phyloP scores from a whole-genome alignment of 768 basidiomycete species.

The Panellus pusillus region DNA sequence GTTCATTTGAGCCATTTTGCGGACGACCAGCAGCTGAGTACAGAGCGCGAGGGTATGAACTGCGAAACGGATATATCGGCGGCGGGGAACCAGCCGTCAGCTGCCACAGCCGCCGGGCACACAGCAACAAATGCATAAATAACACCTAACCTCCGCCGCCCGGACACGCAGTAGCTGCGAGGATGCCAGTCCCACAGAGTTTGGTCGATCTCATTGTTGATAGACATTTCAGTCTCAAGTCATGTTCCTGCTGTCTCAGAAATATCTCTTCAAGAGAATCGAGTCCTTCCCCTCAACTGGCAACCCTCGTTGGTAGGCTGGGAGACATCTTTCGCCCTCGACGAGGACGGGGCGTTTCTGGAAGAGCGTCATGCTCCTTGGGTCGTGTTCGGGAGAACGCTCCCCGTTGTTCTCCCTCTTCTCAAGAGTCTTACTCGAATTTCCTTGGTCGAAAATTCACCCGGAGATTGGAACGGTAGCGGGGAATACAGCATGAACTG shows the following conservation, averaged over 20 bases:
- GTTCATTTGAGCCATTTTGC: slow-evolving; percentile 39
- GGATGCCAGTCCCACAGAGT: too few species aligned
- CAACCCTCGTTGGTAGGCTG: background rate
- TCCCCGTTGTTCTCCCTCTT: background rate
- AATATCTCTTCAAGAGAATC: too few species aligned
- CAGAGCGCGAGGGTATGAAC: background rate
- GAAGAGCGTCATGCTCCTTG: background rate
- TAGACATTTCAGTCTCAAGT: background rate
- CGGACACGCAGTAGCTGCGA: too few species aligned
- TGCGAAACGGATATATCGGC: background rate
- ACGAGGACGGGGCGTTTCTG: background rate
- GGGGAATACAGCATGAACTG: background rate
- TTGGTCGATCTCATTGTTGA: background rate
- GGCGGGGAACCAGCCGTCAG: too few species aligned
- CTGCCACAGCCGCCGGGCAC: too few species aligned
- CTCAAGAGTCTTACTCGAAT: background rate
- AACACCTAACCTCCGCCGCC: too few species aligned
- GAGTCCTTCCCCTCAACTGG: too few species aligned
- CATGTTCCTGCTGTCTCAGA: too few species aligned
- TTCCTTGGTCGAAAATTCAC: background rate
- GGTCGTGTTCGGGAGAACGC: background rate
- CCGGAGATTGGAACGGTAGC: background rate
- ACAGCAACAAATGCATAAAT: too few species aligned
- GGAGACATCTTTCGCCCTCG: background rate
- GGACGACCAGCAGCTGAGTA: too few species aligned